These are phyloP conservation scores for Earliella scabrosa DNA, from an alignment of 1,284 basidiomycete genomes.

Conservation along the genomic window DNA sequence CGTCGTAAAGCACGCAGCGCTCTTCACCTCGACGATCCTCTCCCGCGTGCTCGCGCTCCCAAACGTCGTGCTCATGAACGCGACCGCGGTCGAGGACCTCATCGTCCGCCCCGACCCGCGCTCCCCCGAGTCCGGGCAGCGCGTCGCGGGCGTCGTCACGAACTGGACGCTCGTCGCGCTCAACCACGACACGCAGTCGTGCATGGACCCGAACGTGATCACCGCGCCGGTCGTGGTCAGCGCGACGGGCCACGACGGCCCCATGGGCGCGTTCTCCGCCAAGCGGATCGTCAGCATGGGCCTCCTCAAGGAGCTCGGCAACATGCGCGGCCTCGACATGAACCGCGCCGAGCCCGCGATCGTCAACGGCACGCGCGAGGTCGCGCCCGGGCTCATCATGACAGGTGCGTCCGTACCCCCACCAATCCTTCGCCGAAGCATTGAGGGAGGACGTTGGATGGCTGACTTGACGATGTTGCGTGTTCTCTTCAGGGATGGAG, in stretches of 20 bases:
- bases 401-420: conserved; percentile 50
- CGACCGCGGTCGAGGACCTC: conserved; percentile 79
- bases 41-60: conserved; percentile 75
- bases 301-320: conserved; percentile 76
- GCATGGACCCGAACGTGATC: conserved; percentile 89
- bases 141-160: conserved; percentile 83
- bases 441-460: neutral
- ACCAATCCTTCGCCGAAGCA: neutral
- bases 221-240: conserved; percentile 78
- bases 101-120: conserved; percentile 67
- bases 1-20: conserved; percentile 81
- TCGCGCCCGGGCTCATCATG: conserved; percentile 80
- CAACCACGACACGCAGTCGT: conserved; percentile 82
- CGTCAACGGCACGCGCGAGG: conserved; percentile 80
- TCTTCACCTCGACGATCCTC: conserved; percentile 83
- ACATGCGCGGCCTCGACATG: conserved; percentile 85
- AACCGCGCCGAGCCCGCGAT: conserved; percentile 78
- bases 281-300: conserved; percentile 83
- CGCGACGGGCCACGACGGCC: conserved; percentile 77
- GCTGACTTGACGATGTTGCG: neutral
- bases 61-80: conserved; percentile 79
- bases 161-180: conserved; percentile 87
- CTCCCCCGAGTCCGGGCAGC: conserved; percentile 49
- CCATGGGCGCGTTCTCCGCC: conserved; percentile 86
- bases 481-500: conserved; percentile 68